Base-by-base conservation (phyloP, 2,329 filamentous ascomycete genomes). In the Septoria petroselini region DNA sequence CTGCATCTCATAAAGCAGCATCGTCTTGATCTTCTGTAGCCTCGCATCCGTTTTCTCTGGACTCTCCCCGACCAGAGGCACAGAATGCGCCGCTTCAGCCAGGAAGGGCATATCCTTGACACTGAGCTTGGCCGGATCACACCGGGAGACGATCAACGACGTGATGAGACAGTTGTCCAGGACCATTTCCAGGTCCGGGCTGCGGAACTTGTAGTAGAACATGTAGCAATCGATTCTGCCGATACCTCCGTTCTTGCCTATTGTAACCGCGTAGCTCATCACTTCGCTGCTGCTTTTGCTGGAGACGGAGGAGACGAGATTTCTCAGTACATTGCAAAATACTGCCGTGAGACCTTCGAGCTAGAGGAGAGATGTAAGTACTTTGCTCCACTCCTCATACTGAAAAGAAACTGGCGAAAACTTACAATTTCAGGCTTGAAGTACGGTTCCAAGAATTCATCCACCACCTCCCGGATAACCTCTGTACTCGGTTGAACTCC, bases 181-280 rank as follows among this genome's bases (percentile, higher is more conserved):
- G 17, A 53, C 43, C 11, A 25, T 34, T 1, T 25, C 23, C 7
- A 49, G 37, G 7, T 42, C 31, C 17, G 25, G 38, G 27, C 40
- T 49, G 23, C 37, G 39, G 18, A 53, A 53, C 19, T 43, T 39
- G 40, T 53, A 53, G 45, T 53, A 53, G 45, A 53, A 53, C 31
- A 53, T 44, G 41, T 49, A 53, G 35, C 45, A 49, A 37, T 53
- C 50, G 29, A 53, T 43, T 14, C 50, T 40, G 27, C 50, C 45
- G 31, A 53, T 41, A 4, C 40, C 41, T 6, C 45, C 50, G 2
- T 41, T 15, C 25, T 45, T 48, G n/a, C 46, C 45, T 18, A 53
- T 37, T 6, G 41, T 43, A 14, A 53, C 38, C 3, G 50, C 45
- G 21, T 53, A 53, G 45, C 45, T 49, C 3, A 29, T 53, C n/a